These are phyloP conservation scores for Boletus rubroflammeus DNA, from an alignment of 768 basidiomycete species.

Conservation along the genomic window DNA sequence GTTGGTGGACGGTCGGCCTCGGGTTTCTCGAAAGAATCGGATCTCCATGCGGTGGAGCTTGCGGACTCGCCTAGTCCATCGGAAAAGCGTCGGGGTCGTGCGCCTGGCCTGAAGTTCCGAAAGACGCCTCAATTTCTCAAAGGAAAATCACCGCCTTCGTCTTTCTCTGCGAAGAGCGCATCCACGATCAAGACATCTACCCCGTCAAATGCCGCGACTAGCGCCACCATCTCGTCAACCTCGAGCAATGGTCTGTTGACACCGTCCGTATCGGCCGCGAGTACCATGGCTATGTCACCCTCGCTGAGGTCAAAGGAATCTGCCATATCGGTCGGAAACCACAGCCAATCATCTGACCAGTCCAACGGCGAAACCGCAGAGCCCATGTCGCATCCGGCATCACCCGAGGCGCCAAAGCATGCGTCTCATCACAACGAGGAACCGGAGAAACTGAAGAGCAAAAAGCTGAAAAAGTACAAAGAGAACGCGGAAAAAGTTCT, in stretches of 20 bases:
- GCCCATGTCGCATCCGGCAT: constrained; percentile 23
- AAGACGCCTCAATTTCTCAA: constrained; percentile 73
- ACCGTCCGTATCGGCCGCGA: constrained; percentile 57
- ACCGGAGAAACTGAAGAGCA: constrained; percentile 62
- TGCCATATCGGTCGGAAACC: constrained; percentile 65
- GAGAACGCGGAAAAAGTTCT: constrained; percentile 84
- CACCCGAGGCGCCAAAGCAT: constrained; percentile 32
- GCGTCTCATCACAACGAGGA: constrained; percentile 35
- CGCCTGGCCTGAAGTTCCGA: constrained; percentile 66
- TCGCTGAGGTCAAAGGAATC: constrained; percentile 83
- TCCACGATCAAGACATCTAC: constrained; percentile 36
- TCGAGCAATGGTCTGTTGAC: constrained; percentile 53
- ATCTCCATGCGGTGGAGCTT: constrained; percentile 36
- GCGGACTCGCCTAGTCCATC: constrained; percentile 45
- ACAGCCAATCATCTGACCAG: constrained; percentile 69
- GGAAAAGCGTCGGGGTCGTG: constrained; percentile 62
- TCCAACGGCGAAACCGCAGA: constrained; percentile 51
- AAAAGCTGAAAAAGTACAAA: constrained; percentile 83
- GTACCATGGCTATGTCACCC: constrained; percentile 47
- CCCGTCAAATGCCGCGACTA: constrained; percentile 40
- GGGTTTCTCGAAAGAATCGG: constrained; percentile 55
- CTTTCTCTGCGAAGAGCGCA: constrained; percentile 33
- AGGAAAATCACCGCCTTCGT: constrained; percentile 58
- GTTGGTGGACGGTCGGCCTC: constrained; percentile 49
- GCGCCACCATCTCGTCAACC: constrained; percentile 34